These are phyloP conservation scores for Middelhovenomyces tepae DNA, from an alignment of 805 yeast species.

Conservation along the genomic window DNA sequence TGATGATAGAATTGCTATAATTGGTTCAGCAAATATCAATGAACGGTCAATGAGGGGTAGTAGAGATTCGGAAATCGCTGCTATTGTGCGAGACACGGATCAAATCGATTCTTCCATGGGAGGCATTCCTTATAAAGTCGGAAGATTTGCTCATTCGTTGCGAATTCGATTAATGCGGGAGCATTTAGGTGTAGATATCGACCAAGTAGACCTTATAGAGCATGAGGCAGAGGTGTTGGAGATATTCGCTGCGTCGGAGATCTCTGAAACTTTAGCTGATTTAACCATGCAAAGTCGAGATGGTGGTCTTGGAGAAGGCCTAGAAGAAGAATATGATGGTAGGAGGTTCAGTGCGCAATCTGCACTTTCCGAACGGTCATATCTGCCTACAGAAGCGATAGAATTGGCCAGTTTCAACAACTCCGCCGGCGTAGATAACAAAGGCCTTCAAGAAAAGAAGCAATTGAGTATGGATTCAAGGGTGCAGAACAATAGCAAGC, in stretches of 20 bases:
- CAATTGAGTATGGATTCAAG: slow-evolving; percentile 74
- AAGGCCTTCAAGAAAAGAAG: slow-evolving; percentile 78
- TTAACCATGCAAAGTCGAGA: no score
- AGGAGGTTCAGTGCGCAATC: no score
- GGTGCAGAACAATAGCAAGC: slow-evolving; percentile 56
- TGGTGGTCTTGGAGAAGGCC: no score
- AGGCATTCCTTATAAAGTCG: slow-evolving; percentile 73
- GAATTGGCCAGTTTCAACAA: slow-evolving; percentile 57
- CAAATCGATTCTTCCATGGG: slow-evolving; percentile 54
- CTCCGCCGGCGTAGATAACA: slow-evolving; percentile 80
- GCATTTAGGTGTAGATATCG: slow-evolving; percentile 91
- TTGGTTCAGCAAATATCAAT: slow-evolving; percentile 95
- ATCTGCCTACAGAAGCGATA: slow-evolving; percentile 10
- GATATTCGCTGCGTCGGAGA: not conserved
- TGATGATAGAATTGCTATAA: slow-evolving; percentile 87
- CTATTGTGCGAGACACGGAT: slow-evolving; percentile 69
- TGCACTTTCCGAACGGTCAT: no score
- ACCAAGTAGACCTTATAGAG: slow-evolving; percentile 72
- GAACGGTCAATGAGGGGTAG: slow-evolving; percentile 93
- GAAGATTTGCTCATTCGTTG: slow-evolving; percentile 79
- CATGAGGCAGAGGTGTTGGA: slow-evolving; percentile 42
- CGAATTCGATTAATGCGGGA: slow-evolving; percentile 93
- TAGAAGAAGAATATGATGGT: slow-evolving; percentile 3
- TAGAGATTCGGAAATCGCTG: slow-evolving; percentile 92
- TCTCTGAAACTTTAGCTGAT: not conserved